phyloP scores from a whole-genome alignment of 306 rosid genomes.

The Argentina anserina region DNA sequence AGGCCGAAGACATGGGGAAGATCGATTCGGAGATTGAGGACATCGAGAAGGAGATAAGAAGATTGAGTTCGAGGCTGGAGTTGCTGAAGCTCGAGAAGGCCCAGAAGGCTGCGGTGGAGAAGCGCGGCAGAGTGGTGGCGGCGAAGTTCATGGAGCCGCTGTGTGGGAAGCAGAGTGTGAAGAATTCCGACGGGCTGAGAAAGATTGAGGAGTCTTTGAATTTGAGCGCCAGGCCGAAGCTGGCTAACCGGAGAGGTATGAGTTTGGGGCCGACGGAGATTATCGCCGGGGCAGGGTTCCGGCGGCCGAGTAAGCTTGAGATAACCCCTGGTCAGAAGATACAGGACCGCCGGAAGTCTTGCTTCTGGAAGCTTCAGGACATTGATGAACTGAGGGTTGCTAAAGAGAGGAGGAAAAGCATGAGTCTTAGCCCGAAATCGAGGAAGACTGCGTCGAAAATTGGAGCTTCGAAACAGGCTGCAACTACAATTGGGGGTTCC shows the following conservation, averaged over 20 bases:
- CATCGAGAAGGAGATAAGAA: constrained; percentile 48
- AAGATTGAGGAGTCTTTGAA: constrained; percentile 33
- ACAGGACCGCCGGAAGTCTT: constrained; percentile 77
- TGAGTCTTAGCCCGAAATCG: constrained; percentile 53
- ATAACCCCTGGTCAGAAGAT: constrained; percentile 44
- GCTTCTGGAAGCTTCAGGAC: constrained; percentile 65
- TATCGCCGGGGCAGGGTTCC: constrained; percentile 29
- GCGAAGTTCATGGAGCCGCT: constrained; percentile 56
- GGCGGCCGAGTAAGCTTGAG: constrained; percentile 44
- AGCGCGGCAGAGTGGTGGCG: constrained; percentile 43
- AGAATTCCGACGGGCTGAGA: constrained; percentile 28
- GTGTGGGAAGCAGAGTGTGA: constrained; percentile 30
- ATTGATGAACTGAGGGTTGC: constrained; percentile 42
- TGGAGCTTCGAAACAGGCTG: constrained; percentile 38
- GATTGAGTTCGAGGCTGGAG: constrained; percentile 40
- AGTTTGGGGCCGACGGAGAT: constrained; percentile 86
- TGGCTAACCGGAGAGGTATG: constrained; percentile 51
- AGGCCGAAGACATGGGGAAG: constrained; percentile 29
- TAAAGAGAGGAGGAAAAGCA: constrained; percentile 44
- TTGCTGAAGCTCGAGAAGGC: constrained; percentile 49
- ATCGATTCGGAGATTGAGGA: constrained; percentile 56
- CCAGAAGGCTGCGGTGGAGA: constrained; percentile 29
- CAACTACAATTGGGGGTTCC: constrained; percentile 39
- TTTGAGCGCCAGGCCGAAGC: constrained; percentile 32
- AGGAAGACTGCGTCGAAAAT: constrained; percentile 39